Evolutionary conservation across 2,329 filamentous ascomycete species (phyloP).

Genomic region (Colletotrichum viniferum): DNA sequence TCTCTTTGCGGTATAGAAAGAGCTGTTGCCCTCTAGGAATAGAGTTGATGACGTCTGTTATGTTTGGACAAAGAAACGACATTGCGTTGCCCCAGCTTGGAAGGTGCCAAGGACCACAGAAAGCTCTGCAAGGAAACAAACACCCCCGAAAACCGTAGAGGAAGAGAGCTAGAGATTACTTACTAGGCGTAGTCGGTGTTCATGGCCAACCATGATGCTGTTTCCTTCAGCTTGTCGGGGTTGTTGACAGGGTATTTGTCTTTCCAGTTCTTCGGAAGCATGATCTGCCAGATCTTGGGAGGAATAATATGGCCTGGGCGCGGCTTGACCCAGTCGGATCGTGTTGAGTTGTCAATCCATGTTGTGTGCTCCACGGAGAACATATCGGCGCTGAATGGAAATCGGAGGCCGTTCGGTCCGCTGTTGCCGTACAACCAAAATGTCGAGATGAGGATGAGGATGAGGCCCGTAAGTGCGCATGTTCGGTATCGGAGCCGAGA

Average conservation of each 20-base stretch:
- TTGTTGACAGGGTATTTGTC: not conserved
- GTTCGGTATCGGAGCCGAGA: not conserved
- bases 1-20: not conserved
- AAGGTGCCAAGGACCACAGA: not conserved
- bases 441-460: not conserved
- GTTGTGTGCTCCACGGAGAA: not conserved
- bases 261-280: constrained; percentile 2
- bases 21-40: not conserved
- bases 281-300: constrained; percentile 22
- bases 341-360: not conserved
- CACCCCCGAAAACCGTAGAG: rapidly evolving
- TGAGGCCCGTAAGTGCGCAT: not conserved
- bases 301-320: not conserved
- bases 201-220: constrained; percentile 19
- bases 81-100: not conserved
- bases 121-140: not conserved
- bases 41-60: not conserved
- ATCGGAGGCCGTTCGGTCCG: not conserved
- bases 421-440: not conserved
- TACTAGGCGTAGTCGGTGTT: constrained; percentile 22
- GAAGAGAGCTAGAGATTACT: not conserved
- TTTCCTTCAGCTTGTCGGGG: constrained; percentile 1
- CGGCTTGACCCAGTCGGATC: not conserved
- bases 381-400: not conserved
- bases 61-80: not conserved